Base-by-base conservation (phyloP, 2,329 filamentous ascomycete species). In the Colletotrichum siamense region DNA sequence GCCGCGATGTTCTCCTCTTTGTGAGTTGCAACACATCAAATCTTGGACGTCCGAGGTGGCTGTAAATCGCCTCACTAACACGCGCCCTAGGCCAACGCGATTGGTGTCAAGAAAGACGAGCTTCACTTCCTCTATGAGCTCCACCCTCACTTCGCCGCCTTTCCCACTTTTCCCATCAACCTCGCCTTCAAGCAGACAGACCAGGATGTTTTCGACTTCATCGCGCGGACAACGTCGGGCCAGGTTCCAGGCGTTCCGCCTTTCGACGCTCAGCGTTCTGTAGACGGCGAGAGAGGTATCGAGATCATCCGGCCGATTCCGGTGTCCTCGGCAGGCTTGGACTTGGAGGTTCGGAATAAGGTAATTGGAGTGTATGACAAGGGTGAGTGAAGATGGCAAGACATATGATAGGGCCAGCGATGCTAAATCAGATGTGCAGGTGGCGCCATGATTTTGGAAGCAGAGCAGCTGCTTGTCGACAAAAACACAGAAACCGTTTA, bases 101-200 rank as follows among this genome's bases (percentile, higher is more conserved):
- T 87, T 76, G 84, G 84, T 13, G 80, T 79, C 36, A 81, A 83
- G 68, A 82, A 82, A 28, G 82, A 86, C 64, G 86, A 88, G 73
- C 81, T 84, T 7, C 87, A 88, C 75, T 86, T 87, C 74, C 81
- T 86, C 24, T 87, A 87, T 78, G 87, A 89, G 69, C 82, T 86
- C 3, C 83, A 88, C 44, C 86, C 86, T 7, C 80, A 82, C 24
- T 88, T 88, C 63, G 83, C 86, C 18, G 81, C 81, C 8, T 88
- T 88, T 76, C 87, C 87, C n/a, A 88, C 87, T 0, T 88, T 88
- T 73, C 84, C 87, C 32, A 84, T 87, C 78, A 87, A 87, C 71
- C 82, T 88, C 6, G 82, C 83, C 49, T 88, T 87, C 80, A 88
- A 88, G 79, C 83, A 86, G 79, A 86, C 86, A 8, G 83, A 85